phyloP scores from a whole-genome alignment of 1,284 basidiomycete species.

The Heimioporus punctisporus region DNA sequence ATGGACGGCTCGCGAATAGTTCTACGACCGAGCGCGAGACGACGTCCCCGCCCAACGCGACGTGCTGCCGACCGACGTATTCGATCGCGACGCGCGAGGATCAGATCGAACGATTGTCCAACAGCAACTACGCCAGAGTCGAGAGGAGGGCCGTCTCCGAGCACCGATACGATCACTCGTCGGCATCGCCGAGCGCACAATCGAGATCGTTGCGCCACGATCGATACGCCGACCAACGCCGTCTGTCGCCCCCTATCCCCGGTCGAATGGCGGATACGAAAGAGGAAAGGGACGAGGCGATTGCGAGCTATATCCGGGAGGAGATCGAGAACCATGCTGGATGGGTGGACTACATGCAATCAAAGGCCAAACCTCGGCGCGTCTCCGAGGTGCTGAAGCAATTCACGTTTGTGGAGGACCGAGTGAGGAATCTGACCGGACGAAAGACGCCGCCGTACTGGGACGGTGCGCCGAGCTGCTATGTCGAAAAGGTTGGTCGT shows the following conservation, averaged over 20 bases:
- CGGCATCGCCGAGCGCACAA: constrained; percentile 9
- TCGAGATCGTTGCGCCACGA: constrained; percentile 2
- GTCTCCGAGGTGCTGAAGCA: constrained; percentile 45
- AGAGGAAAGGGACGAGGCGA: constrained; percentile 37
- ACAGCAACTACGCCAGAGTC: constrained; percentile 16
- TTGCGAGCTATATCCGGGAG: constrained; percentile 41
- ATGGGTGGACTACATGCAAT: constrained; percentile 44
- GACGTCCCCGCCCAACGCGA: constrained; percentile 5
- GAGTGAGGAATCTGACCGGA: constrained; percentile 44
- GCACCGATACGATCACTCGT: constrained; percentile 21
- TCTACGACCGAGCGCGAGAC: constrained; percentile 19
- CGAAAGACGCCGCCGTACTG: constrained; percentile 39
- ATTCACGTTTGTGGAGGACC: constrained; percentile 47
- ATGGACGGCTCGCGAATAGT: constrained; percentile 11
- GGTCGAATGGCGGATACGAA: constrained; percentile 34
- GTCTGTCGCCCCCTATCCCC: constrained; percentile 24
- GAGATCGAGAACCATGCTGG: constrained; percentile 40
- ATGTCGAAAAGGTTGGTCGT: constrained; percentile 38
- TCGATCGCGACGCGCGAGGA: constrained; percentile 24
- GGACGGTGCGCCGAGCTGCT: constrained; percentile 30
- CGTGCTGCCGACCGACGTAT: constrained; percentile 6
- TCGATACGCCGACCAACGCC: constrained; percentile 1
- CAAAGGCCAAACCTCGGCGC: constrained; percentile 41
- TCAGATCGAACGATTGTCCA: constrained; percentile 28
- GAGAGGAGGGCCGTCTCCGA: constrained; percentile 17